Base-by-base conservation (phyloP, 139 green algal genomes). In the Coelastrella sp. region DNA sequence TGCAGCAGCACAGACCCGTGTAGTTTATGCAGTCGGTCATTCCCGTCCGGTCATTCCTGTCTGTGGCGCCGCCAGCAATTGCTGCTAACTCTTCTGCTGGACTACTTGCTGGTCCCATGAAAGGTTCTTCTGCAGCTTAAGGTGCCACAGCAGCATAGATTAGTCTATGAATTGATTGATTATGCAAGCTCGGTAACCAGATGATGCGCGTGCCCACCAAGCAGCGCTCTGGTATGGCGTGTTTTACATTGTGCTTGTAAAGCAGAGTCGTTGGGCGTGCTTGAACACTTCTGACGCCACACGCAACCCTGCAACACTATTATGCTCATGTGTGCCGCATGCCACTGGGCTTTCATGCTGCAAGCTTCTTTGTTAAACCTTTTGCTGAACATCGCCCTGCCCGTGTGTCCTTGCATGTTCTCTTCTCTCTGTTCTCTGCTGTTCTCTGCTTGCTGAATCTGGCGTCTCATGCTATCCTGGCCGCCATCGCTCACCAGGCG, bases 341-440 rank as follows among this genome's bases (percentile, higher is more conserved):
- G 48, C 2, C 48, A 57, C 48, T 2, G 48, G 13, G 48, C 48
- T 57, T 57, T 57, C 48, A 8, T 66, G 23, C 1, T 66, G 57
- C 57, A 8, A 66, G 0, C 2, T 27, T 66, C 21, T 66, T 66
- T 64, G 57, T 64, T 64, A 34, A 23, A 66, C 57, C 1, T 25
- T 73, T 73, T 48, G 64, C 32, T 73, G 64, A 48, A 45, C 25
- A 69, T 32, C 64, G 64, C 64, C 64, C 64, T 73, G 64, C 35
- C 11, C 11, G 32, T 21, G 32, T 45, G 32, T 73, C 64, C 32
- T 73, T 73, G 64, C 64, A 73, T 73, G 64, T 73, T 0, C 64
- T n/a, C 64, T 73, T 73, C 64, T n/a, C n/a, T n/a, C n/a, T n/a
- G n/a, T n/a, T n/a, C n/a, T n/a, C n/a, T n/a, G 45, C 32, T 3